A percentile compares a stretch with the other conserved stretches of the same genome.
phyloP scores from a whole-genome alignment of 148 eudicot genomes.

The Drosera capensis region DNA sequence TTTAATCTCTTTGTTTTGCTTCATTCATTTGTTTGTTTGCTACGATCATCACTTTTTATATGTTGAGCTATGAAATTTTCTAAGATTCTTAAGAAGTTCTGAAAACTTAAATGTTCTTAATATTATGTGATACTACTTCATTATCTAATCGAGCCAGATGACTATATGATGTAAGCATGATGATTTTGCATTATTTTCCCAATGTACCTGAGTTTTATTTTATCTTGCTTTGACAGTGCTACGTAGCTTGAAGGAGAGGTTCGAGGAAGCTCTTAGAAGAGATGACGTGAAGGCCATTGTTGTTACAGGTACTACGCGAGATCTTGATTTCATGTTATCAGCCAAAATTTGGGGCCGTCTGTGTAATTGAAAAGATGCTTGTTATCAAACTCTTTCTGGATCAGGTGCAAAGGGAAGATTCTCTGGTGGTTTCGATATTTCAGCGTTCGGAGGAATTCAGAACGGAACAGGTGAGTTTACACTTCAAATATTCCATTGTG shows the following conservation, averaged over 20 bases:
- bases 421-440: conserved; percentile 91
- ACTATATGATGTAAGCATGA: no score
- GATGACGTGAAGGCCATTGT: conserved; percentile 95
- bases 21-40: no score
- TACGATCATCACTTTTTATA: no score
- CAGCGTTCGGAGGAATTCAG: conserved; percentile 66
- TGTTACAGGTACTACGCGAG: conserved; percentile 44
- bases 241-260: conserved; percentile 52
- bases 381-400: conserved; percentile 9
- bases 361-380: conserved; percentile 5
- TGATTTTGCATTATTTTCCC: neutral
- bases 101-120: no score
- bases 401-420: conserved; percentile 83
- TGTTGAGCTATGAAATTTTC: no score
- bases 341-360: conserved; percentile 1
- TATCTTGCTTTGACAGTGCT: conserved; percentile 37
- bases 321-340: conserved; percentile 1
- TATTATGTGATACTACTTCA: no score
- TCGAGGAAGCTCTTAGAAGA: conserved; percentile 57
- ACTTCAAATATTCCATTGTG: neutral
- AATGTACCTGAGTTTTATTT: neutral
- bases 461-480: conserved; percentile 34
- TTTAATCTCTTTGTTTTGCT: no score
- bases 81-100: no score
- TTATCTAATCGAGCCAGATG: no score